Evolutionary conservation across 139 green algal species (phyloP).

Genomic region (Chlorokybus atmophyticus): DNA sequence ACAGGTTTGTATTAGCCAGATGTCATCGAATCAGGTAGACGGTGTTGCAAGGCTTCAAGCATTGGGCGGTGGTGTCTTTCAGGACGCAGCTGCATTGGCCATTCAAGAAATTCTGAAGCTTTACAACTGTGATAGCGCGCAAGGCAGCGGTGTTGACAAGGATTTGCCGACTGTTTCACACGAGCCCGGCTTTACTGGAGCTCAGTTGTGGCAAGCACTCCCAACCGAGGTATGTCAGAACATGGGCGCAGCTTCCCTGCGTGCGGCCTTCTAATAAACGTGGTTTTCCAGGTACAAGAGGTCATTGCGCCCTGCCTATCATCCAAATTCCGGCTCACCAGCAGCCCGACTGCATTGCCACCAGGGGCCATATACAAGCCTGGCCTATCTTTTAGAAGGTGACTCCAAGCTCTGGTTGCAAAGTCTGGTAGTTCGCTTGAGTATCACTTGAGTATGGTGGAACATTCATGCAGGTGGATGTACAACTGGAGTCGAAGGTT

Average conservation of each 20-base stretch:
- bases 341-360: not conserved
- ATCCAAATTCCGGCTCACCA: not conserved
- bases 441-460: not conserved
- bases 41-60: no score
- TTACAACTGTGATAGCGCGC: conserved; percentile 11
- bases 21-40: no score
- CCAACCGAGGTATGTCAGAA: not conserved
- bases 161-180: no score
- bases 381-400: conserved; percentile 46
- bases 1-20: no score
- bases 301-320: not conserved
- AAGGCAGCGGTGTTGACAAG: not conserved
- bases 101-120: conserved; percentile 50
- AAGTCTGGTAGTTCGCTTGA: conserved; percentile 27
- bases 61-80: no score
- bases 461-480: not conserved
- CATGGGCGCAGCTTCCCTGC: no score
- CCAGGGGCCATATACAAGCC: not conserved
- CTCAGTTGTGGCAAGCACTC: not conserved
- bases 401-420: conserved; percentile 61
- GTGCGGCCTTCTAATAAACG: no score
- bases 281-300: no score
- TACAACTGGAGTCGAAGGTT: not conserved
- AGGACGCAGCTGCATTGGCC: conserved; percentile 58
- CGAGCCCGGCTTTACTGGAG: no score